Conservation (phyloP, 2,329 filamentous ascomycete species). For the Ophiostoma sp. region DNA sequence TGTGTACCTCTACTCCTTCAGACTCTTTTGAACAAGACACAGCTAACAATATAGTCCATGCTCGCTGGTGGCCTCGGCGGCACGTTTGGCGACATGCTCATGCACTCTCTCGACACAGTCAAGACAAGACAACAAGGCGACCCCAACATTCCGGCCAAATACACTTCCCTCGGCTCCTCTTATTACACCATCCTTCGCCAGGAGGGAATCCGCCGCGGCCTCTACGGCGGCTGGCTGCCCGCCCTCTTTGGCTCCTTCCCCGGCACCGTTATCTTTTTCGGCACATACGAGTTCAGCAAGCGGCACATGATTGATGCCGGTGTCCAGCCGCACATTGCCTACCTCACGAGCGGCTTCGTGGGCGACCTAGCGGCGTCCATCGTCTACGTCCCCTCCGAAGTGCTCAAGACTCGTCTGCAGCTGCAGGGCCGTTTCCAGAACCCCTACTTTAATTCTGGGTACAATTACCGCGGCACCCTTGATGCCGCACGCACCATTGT, state of each 20-base stretch:
- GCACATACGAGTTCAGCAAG: slow-evolving; percentile 94
- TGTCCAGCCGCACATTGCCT: slow-evolving; percentile 78
- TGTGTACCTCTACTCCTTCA: slow-evolving; percentile 37
- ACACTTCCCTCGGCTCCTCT: slow-evolving; percentile 83
- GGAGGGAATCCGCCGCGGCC: slow-evolving; percentile 79
- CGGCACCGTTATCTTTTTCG: slow-evolving; percentile 93
- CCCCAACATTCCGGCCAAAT: slow-evolving; percentile 87
- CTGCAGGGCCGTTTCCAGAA: slow-evolving; percentile 95
- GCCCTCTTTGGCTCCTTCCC: slow-evolving; percentile 90
- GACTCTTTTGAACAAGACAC: background rate
- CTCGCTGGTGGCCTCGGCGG: slow-evolving; percentile 91
- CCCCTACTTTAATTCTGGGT: slow-evolving; percentile 87
- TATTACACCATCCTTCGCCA: slow-evolving; percentile 93
- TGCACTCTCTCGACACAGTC: slow-evolving; percentile 98
- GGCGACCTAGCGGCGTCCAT: slow-evolving; percentile 90
- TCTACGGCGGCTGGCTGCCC: slow-evolving; percentile 92
- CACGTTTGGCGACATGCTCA: slow-evolving; percentile 91
- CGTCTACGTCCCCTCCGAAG: slow-evolving; percentile 95
- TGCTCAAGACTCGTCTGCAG: slow-evolving; percentile 94
- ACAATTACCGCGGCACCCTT: slow-evolving; percentile 86
- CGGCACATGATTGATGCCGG: slow-evolving; percentile 81
- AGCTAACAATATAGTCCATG: slow-evolving; percentile 67
- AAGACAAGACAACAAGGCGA: slow-evolving; percentile 98
- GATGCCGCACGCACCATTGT: slow-evolving; percentile 87
- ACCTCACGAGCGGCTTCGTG: slow-evolving; percentile 84